Conservation (phyloP, 176 grass and related monocot genomes). For the Avena eriantha region DNA sequence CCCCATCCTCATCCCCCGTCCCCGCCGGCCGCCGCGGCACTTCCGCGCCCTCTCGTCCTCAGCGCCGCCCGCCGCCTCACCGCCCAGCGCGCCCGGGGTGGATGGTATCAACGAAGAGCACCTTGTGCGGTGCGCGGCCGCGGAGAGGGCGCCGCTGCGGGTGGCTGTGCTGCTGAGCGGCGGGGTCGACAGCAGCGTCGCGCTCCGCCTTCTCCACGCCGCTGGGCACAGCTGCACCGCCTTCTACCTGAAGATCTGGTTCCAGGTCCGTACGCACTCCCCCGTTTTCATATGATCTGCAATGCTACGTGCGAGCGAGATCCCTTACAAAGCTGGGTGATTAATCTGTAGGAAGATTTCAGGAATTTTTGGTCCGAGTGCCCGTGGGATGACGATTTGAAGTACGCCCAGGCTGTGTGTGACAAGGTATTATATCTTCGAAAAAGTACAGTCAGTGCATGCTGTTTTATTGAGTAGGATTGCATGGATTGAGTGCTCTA, state of each 20-base stretch:
- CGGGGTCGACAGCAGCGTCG: constrained; percentile 95
- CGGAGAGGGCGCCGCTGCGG: constrained; percentile 44
- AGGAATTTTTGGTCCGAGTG: constrained; percentile 99
- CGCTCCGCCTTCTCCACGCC: constrained; percentile 89
- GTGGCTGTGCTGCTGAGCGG: constrained; percentile 91
- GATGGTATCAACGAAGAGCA: constrained; percentile 28
- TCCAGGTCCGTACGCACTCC: constrained; percentile 55
- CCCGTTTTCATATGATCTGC: neutral
- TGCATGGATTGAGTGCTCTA: neutral
- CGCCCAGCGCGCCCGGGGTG: neutral
- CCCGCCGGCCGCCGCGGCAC: neutral
- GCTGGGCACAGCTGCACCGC: constrained; percentile 83
- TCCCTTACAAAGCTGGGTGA: neutral
- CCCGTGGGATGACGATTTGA: constrained; percentile 97
- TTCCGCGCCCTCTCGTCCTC: constrained; percentile 34
- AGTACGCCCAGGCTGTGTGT: constrained; percentile 83
- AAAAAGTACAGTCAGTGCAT: neutral
- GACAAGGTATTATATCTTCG: constrained; percentile 60
- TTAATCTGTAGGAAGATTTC: constrained; percentile 85
- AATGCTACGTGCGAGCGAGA: neutral
- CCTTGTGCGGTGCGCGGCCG: constrained; percentile 58
- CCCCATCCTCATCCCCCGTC: neutral
- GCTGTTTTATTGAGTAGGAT: constrained; percentile 12
- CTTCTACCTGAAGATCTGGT: constrained; percentile 99
- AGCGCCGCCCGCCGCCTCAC: neutral